A percentile compares a stretch with the other conserved stretches of the same genome.
Conservation (phyloP, 1,284 basidiomycete species). For the Austroboletus rostrupii region DNA sequence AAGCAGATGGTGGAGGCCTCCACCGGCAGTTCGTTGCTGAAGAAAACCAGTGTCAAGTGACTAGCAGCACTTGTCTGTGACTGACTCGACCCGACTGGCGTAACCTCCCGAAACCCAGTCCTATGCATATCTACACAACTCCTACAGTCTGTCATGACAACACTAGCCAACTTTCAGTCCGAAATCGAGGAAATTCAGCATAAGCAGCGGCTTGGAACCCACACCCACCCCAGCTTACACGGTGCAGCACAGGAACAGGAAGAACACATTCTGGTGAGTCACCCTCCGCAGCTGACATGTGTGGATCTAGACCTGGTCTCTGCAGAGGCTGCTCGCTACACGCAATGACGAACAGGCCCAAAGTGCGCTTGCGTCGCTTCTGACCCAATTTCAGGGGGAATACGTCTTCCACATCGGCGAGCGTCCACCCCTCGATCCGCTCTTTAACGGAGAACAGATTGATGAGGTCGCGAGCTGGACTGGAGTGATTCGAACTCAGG, state of each 20-base stretch:
- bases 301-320: slow-evolving; percentile 1
- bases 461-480: slow-evolving; percentile 47
- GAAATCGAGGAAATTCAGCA: slow-evolving; percentile 72
- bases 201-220: slow-evolving; percentile 18
- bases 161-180: slow-evolving; percentile 64
- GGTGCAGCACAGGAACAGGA: slow-evolving; percentile 40
- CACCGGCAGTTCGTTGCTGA: too few species aligned
- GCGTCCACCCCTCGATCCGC: slow-evolving; percentile 48
- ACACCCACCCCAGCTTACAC: neutral
- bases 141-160: slow-evolving; percentile 43
- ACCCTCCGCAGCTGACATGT: neutral
- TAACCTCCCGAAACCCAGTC: slow-evolving; percentile 1
- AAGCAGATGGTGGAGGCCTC: neutral
- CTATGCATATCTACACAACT: slow-evolving; percentile 15
- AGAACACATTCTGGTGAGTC: slow-evolving; percentile 55
- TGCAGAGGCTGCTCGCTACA: slow-evolving; percentile 44
- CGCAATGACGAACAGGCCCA: slow-evolving; percentile 51
- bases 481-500: slow-evolving; percentile 46
- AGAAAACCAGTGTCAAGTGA: too few species aligned
- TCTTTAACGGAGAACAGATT: slow-evolving; percentile 51
- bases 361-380: slow-evolving; percentile 58
- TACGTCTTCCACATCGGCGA: slow-evolving; percentile 67
- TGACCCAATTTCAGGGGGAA: slow-evolving; percentile 66
- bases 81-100: too few species aligned
- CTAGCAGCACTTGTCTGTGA: neutral